Percentiles rank a stretch among this genome's conserved stretches.
Conservation (phyloP, 495 filamentous ascomycete genomes). For the Podospora comata region DNA sequence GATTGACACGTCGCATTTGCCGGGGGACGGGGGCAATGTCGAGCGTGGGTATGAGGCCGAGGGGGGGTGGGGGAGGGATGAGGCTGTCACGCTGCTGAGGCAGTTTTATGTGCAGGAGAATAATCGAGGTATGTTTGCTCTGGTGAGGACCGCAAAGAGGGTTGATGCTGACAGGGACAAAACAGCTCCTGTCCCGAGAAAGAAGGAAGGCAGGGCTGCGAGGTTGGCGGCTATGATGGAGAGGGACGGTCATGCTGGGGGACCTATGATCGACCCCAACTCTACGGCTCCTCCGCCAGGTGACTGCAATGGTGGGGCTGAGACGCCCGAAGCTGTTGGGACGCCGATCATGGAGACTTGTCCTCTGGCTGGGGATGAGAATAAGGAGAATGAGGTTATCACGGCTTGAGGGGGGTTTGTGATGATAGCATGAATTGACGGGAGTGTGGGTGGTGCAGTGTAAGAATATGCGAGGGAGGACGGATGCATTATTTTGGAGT, state of each 20-base stretch:
- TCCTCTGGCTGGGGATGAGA: not conserved
- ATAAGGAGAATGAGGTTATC: not conserved
- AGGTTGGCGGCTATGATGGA: constrained; percentile 47
- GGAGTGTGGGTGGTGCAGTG: not conserved
- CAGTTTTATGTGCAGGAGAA: constrained; percentile 98
- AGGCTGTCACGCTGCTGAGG: constrained; percentile 84
- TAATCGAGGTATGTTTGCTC: constrained; percentile 60
- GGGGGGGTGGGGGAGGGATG: constrained; percentile 79
- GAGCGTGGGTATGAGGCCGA: constrained; percentile 71
- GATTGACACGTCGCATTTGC: constrained; percentile 18
- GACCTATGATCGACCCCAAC: constrained; percentile 20
- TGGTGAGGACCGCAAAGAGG: not conserved
- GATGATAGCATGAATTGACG: not conserved
- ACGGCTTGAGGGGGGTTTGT: not conserved
- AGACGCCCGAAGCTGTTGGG: not conserved
- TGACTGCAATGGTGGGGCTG: not conserved
- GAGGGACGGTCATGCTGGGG: constrained; percentile 32
- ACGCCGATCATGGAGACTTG: not conserved
- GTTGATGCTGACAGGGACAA: not conserved
- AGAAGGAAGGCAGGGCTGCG: constrained; percentile 52
- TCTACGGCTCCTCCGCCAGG: not conserved
- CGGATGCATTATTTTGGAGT: not conserved
- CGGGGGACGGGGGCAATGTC: constrained; percentile 48
- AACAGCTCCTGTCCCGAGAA: constrained; percentile 49
- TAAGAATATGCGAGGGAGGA: not conserved